Base-by-base conservation (phyloP, 306 rosid genomes). In the Elaeagnus macrophylla region DNA sequence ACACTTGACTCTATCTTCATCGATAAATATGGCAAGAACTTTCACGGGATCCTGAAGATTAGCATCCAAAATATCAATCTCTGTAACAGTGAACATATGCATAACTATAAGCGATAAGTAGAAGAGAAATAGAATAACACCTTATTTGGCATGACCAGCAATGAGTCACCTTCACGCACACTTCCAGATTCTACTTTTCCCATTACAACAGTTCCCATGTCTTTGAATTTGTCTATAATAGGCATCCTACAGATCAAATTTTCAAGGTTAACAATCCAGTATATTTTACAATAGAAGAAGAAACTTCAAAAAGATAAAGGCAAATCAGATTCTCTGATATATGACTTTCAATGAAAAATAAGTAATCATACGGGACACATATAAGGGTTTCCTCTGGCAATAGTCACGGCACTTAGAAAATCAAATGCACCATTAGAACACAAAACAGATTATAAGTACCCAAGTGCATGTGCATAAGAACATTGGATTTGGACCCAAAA, bases 121-220 rank as follows among this genome's bases (percentile, higher is more conserved):
- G 32, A 25, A 39, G 52, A 45, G 48, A 8, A 52, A 54, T 12
- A 41, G 49, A 55, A 40, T 47, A 17, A 9, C 36, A 91, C 99
- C 99, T 87, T 91, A 72, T 91, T 91, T 72, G 99, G 99, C 96
- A 91, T 91, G 57, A 91, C 46, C 73, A 77, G 53, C 73, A 91
- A 39, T 41, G 96, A 78, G 62, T 86, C 96, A 7, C 99, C 99
- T 72, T 87, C 95, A 6, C 73, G 67, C 53, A 84, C 67, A 7
- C 72, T 68, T 42, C 99, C 99, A 73, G 89, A 91, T 80, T 91
- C 99, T 60, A 87, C 94, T 77, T 91, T 91, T 10, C 99, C 99
- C 99, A 91, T 86, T 56, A 84, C 79, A 54, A 80, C 86, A 49
- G 96, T 87, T 71, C 96, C 99, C 99, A 84, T 84, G 72, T 87